Conservation (phyloP, 1,139 yeast species). For the Magnusiomyces tetraspermus region DNA sequence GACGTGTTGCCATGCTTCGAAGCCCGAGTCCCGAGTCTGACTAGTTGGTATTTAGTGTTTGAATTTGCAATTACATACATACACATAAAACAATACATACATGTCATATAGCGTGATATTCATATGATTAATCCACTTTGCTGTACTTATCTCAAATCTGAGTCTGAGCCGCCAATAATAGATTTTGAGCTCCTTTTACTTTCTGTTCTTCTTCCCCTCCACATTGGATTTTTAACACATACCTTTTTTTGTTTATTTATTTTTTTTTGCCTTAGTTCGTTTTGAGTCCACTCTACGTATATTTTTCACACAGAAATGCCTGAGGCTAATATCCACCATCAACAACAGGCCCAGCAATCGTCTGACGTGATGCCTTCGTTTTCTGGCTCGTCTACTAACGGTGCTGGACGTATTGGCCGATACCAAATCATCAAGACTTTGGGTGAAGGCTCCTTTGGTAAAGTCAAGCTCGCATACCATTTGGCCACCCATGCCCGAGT, state of each 20-base stretch:
- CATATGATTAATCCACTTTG: no score
- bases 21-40: slow-evolving; percentile 1
- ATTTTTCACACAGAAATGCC: background rate
- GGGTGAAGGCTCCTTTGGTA: slow-evolving; percentile 97
- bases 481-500: slow-evolving; percentile 87
- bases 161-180: no score
- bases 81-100: no score
- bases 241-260: background rate
- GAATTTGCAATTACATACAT: no score
- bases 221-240: no score
- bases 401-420: slow-evolving; percentile 56
- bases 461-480: slow-evolving; percentile 92
- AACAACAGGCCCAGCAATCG: background rate
- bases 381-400: slow-evolving; percentile 13
- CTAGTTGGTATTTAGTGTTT: no score
- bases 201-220: no score
- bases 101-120: no score
- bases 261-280: background rate
- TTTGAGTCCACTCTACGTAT: background rate
- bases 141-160: no score
- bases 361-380: slow-evolving; percentile 23
- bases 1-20: background rate
- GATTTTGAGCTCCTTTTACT: no score
- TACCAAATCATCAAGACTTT: slow-evolving; percentile 90
- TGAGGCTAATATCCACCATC: background rate